Percentiles rank a stretch among this genome's conserved stretches.
Conservation (phyloP, 805 yeast genomes). For the Limtongia smithiae region DNA sequence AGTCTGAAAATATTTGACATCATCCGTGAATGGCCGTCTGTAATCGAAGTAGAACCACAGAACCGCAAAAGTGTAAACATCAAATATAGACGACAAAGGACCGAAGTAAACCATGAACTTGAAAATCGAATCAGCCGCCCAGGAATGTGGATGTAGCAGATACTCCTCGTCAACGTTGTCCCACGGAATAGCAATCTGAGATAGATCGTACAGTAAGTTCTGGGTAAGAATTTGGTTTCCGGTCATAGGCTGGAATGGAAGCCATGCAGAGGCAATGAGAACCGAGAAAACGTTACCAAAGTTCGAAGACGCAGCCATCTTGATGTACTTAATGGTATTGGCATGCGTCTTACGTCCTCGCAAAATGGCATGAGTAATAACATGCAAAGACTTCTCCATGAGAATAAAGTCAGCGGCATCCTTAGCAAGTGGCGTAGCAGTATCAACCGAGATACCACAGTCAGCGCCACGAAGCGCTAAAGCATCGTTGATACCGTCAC, state of each 20-base stretch:
- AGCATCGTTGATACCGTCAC: constrained; percentile 55
- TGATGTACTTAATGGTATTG: constrained; percentile 39
- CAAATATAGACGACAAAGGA: constrained; percentile 26
- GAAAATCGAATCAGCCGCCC: constrained; percentile 28
- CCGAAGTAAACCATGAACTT: constrained; percentile 27
- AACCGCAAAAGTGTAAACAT: constrained; percentile 23
- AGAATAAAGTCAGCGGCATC: constrained; percentile 51
- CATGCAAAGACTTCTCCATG: constrained; percentile 49
- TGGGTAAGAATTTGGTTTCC: constrained; percentile 28
- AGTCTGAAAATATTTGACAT: constrained; percentile 27
- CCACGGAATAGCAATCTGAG: constrained; percentile 30
- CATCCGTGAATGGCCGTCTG: constrained; percentile 25
- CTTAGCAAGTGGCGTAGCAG: constrained; percentile 55
- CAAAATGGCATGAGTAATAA: constrained; percentile 49
- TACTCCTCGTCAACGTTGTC: constrained; percentile 28
- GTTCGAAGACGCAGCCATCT: constrained; percentile 46
- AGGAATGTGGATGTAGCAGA: constrained; percentile 23
- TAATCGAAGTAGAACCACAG: constrained; percentile 23
- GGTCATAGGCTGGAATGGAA: constrained; percentile 30
- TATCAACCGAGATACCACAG: constrained; percentile 54
- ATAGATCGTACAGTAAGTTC: constrained; percentile 26
- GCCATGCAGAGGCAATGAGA: constrained; percentile 40
- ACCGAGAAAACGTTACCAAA: constrained; percentile 53
- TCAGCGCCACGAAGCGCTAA: constrained; percentile 53
- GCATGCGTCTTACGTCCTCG: constrained; percentile 47